Percentiles rank a stretch among this genome's conserved stretches.
Evolutionary conservation across 1,139 yeast species (phyloP).

Genomic region (Hemisphaericaspora xylanilytica): DNA sequence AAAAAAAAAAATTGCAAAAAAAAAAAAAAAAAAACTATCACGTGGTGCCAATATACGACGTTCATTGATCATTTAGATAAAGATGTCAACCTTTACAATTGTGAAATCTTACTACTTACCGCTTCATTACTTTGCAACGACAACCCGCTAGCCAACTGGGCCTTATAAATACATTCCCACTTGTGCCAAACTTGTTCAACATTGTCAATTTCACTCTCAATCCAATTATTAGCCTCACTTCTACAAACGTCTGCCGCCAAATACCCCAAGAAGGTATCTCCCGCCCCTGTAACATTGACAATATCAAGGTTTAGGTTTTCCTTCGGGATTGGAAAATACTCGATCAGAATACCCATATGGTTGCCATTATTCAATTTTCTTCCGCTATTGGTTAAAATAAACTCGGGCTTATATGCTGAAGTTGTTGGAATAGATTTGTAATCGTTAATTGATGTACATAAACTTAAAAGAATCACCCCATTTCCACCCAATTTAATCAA

Average conservation of each 20-base stretch:
- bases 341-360: conserved; percentile 53
- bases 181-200: conserved; percentile 32
- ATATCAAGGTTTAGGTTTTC: conserved; percentile 32
- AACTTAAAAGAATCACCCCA: conserved; percentile 55
- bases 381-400: conserved; percentile 20
- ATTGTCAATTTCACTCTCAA: conserved; percentile 20
- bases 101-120: conserved; percentile 11
- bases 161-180: conserved; percentile 39
- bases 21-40: too few species aligned
- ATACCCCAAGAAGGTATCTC: conserved; percentile 66
- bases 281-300: conserved; percentile 67
- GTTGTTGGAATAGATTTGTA: conserved; percentile 37
- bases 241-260: conserved; percentile 30
- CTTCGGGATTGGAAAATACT: conserved; percentile 56
- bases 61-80: too few species aligned
- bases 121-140: conserved; percentile 36
- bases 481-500: conserved; percentile 64
- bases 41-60: too few species aligned
- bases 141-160: conserved; percentile 56
- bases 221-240: conserved; percentile 21
- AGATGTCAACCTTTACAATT: too few species aligned
- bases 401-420: conserved; percentile 29
- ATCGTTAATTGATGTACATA: conserved; percentile 28
- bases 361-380: conserved; percentile 15
- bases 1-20: too few species aligned